A percentile compares a stretch with the other conserved stretches of the same genome.
Evolutionary conservation across 2,329 filamentous ascomycete species (phyloP).

Genomic region (Capronia americana): DNA sequence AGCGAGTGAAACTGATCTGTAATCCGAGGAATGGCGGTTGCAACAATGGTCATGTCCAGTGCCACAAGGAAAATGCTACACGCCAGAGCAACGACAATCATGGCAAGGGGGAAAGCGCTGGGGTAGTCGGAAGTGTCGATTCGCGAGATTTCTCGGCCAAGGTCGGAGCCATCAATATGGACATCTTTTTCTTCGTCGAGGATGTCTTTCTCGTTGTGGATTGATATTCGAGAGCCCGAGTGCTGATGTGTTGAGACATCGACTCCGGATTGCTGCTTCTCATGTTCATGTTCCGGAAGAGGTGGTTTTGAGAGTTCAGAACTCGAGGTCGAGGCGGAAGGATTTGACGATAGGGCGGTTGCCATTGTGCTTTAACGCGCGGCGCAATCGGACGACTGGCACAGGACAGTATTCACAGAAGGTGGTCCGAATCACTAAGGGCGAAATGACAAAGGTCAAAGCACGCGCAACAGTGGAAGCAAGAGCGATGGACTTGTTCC

Average conservation of each 20-base stretch:
- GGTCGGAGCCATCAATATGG: slow-evolving; percentile 21
- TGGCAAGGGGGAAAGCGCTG: slow-evolving; percentile 32
- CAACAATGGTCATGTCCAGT: slow-evolving; percentile 44
- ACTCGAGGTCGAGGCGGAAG: slow-evolving; percentile 29
- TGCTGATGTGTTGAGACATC: slow-evolving; percentile 3
- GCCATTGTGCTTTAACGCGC: slow-evolving; percentile 23
- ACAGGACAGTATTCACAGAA: background rate
- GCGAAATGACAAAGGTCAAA: background rate
- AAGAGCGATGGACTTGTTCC: background rate
- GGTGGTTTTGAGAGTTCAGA: slow-evolving; percentile 36
- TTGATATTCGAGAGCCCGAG: slow-evolving; percentile 12
- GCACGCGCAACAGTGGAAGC: background rate
- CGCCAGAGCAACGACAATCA: slow-evolving; percentile 38
- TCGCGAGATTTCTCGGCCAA: slow-evolving; percentile 36
- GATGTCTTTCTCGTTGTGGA: slow-evolving; percentile 18
- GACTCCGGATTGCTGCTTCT: slow-evolving; percentile 21
- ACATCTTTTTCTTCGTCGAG: slow-evolving; percentile 26
- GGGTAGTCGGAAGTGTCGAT: slow-evolving; percentile 41
- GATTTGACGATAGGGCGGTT: slow-evolving; percentile 21
- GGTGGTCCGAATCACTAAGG: background rate
- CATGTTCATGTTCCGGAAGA: slow-evolving; percentile 19
- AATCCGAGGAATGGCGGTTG: slow-evolving; percentile 46
- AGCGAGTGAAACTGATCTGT: slow-evolving; percentile 46
- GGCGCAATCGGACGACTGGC: background rate
- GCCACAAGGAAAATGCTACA: slow-evolving; percentile 39